A percentile compares a stretch with the other conserved stretches of the same genome.
Evolutionary conservation across 495 filamentous ascomycete species (phyloP).

Genomic region (Neurospora sp.): DNA sequence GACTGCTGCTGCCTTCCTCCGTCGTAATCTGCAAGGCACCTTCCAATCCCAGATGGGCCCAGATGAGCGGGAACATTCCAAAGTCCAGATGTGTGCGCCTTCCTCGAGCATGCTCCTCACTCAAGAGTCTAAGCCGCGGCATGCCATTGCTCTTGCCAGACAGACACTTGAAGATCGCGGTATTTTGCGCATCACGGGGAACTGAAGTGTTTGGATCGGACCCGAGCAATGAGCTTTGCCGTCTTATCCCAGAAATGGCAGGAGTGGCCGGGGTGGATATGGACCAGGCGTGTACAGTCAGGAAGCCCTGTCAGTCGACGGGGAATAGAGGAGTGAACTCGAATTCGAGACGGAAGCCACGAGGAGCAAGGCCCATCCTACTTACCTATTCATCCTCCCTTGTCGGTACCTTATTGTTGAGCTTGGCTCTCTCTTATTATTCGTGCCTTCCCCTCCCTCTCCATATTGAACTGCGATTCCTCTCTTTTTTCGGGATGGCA

Average conservation of each 20-base stretch:
- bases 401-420: neutral
- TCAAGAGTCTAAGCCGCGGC: neutral
- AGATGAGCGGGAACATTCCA: neutral
- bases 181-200: neutral
- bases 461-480: neutral
- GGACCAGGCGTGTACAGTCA: neutral
- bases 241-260: neutral
- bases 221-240: neutral
- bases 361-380: neutral
- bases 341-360: neutral
- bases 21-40: neutral
- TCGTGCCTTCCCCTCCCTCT: neutral
- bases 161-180: neutral
- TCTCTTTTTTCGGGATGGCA: neutral
- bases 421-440: neutral
- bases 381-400: neutral
- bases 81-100: neutral
- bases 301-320: neutral
- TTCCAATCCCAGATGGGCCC: neutral
- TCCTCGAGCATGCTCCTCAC: neutral
- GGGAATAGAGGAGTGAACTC: neutral
- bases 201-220: neutral
- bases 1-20: neutral
- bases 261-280: neutral
- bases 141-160: neutral